These are phyloP conservation scores for Angomonas ambiguus DNA, from an alignment of 208 protist genomes.

Conservation along the genomic window DNA sequence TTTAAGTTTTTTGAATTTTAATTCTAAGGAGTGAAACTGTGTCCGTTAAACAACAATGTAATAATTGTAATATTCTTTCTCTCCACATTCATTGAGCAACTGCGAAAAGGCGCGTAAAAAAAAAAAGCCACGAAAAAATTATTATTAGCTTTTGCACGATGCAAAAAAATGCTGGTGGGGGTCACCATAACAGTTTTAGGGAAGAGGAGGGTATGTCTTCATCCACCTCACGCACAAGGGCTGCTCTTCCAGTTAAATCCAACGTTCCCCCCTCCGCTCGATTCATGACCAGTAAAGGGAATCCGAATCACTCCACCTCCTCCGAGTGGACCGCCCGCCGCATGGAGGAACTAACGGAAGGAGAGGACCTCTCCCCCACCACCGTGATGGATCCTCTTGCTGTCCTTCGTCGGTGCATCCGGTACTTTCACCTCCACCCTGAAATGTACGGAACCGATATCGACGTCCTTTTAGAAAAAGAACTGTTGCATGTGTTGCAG, in stretches of 20 bases:
- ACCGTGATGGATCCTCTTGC: constrained; percentile 70
- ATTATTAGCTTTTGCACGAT: neutral
- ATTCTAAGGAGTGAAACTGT: too few species aligned
- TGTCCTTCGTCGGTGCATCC: constrained; percentile 69
- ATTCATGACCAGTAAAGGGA: neutral
- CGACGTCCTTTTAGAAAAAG: constrained; percentile 53
- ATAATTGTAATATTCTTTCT: neutral
- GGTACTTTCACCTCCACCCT: constrained; percentile 68
- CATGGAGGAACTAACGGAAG: neutral
- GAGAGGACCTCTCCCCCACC: neutral
- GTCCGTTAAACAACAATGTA: too few species aligned
- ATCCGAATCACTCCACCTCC: neutral
- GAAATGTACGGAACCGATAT: constrained; percentile 76
- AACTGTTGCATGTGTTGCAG: constrained; percentile 77
- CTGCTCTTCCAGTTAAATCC: neutral
- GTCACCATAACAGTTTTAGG: neutral
- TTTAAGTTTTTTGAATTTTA: too few species aligned
- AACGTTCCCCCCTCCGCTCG: neutral
- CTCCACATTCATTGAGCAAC: neutral
- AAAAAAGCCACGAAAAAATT: constrained; percentile 2
- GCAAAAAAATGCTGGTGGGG: neutral
- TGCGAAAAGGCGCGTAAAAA: neutral
- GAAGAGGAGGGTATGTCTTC: neutral
- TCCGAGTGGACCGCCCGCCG: neutral
- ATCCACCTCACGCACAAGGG: neutral